phyloP scores from a whole-genome alignment of 2,329 filamentous ascomycete species.

The Bipolaris cookei region DNA sequence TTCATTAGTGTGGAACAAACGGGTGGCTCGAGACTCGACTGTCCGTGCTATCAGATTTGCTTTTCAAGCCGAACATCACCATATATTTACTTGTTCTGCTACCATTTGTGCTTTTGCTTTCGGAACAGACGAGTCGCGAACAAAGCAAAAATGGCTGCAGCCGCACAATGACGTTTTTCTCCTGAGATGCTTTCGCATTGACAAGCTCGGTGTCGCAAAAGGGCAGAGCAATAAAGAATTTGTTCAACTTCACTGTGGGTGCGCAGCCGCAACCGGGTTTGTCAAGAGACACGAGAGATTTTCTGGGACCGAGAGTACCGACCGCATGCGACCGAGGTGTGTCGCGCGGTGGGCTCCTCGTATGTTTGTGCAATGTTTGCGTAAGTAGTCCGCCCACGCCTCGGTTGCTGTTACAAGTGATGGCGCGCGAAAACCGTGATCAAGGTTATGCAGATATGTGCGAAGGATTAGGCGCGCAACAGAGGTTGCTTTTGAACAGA shows the following conservation, averaged over 20 bases:
- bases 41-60: slow-evolving; percentile 17
- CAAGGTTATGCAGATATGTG: slow-evolving; percentile 6
- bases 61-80: slow-evolving; percentile 15
- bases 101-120: slow-evolving; percentile 7
- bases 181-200: neutral
- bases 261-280: slow-evolving; percentile 20
- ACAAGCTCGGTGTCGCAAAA: slow-evolving; percentile 9
- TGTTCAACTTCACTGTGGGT: neutral
- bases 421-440: slow-evolving; percentile 5
- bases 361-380: slow-evolving; percentile 19
- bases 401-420: slow-evolving; percentile 19
- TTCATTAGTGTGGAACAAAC: slow-evolving; percentile 21
- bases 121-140: neutral
- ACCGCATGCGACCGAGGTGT: slow-evolving; percentile 12
- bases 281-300: slow-evolving; percentile 13
- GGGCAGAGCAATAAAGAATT: slow-evolving; percentile 3
- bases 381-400: slow-evolving; percentile 18
- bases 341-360: slow-evolving; percentile 7
- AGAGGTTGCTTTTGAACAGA: slow-evolving; percentile 12
- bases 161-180: slow-evolving; percentile 8
- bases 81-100: slow-evolving; percentile 1
- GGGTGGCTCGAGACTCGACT: slow-evolving; percentile 24
- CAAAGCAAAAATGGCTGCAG: slow-evolving; percentile 11
- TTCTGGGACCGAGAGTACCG: slow-evolving; percentile 12
- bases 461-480: neutral